Conservation (phyloP, 805 yeast species). For the Metschnikowia lachancei region DNA sequence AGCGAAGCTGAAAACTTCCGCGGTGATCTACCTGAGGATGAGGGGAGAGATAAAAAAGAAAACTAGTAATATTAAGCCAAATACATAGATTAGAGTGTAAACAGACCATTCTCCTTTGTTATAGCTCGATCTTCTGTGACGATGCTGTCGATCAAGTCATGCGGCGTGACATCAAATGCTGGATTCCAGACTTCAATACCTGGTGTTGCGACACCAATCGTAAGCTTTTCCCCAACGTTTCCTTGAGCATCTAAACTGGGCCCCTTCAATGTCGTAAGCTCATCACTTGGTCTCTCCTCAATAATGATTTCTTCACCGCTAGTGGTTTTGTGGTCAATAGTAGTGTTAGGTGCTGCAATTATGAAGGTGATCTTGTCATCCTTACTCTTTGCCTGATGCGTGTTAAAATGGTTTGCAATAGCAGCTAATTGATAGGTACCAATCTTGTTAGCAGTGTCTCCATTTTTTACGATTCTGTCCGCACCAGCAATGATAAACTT, state of each 20-base stretch:
- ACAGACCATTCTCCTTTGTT: constrained; percentile 11
- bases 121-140: constrained; percentile 65
- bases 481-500: constrained; percentile 92
- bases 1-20: background rate
- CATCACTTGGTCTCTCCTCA: constrained; percentile 82
- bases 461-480: constrained; percentile 87
- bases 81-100: constrained; percentile 9
- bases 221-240: constrained; percentile 36
- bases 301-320: constrained; percentile 76
- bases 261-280: constrained; percentile 76
- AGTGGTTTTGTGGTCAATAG: constrained; percentile 67
- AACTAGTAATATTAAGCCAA: background rate
- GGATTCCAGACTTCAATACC: constrained; percentile 93
- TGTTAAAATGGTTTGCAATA: constrained; percentile 53
- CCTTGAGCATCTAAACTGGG: constrained; percentile 29
- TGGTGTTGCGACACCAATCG: constrained; percentile 80
- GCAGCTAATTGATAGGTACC: constrained; percentile 90
- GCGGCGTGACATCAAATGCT: constrained; percentile 91
- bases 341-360: constrained; percentile 94
- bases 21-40: background rate
- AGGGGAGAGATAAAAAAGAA: constrained; percentile 3
- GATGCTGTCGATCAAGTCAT: constrained; percentile 76
- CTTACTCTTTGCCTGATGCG: constrained; percentile 10
- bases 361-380: constrained; percentile 67
- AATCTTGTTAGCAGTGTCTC: constrained; percentile 94